These are phyloP conservation scores for Phytophthora colocasiae DNA, from an alignment of 352 stramenopile species.

Conservation along the genomic window DNA sequence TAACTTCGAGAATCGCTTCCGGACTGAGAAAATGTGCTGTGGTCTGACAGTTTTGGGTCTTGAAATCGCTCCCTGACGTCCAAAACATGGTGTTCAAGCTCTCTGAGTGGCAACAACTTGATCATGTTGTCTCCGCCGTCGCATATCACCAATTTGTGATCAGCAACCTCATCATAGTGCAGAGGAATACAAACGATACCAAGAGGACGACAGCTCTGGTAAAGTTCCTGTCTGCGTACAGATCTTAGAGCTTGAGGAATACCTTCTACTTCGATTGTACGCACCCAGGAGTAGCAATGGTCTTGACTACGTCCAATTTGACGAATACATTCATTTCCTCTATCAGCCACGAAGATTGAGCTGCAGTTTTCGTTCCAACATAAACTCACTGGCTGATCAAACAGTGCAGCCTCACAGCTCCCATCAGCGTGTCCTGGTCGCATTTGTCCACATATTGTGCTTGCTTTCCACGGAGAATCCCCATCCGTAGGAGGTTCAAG, in stretches of 20 bases:
- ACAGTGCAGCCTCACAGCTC: constrained; percentile 39
- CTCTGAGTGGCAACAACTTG: constrained; percentile 28
- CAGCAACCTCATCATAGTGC: not conserved
- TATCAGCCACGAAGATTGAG: constrained; percentile 51
- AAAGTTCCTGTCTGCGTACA: not conserved
- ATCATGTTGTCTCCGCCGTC: constrained; percentile 36
- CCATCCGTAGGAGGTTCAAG: constrained; percentile 22
- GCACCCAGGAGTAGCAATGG: constrained; percentile 46
- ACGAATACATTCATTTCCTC: constrained; percentile 53
- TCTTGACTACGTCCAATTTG: constrained; percentile 43
- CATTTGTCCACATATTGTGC: constrained; percentile 39
- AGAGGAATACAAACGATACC: constrained; percentile 28
- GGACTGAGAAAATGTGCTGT: constrained; percentile 6
- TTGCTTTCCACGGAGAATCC: constrained; percentile 30
- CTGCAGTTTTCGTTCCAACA: constrained; percentile 30
- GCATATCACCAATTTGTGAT: constrained; percentile 26
- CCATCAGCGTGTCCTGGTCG: constrained; percentile 41
- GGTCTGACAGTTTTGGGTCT: constrained; percentile 9
- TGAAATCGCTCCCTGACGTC: not conserved
- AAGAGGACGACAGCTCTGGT: constrained; percentile 20
- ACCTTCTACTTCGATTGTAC: constrained; percentile 47
- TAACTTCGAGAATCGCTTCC: constrained; percentile 2
- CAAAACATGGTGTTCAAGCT: constrained; percentile 3
- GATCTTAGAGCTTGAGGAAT: constrained; percentile 14
- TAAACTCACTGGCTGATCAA: constrained; percentile 48